Evolutionary conservation across 192 early-diverging fungal genomes (phyloP).

Genomic region (Geranomyces michiganensis): DNA sequence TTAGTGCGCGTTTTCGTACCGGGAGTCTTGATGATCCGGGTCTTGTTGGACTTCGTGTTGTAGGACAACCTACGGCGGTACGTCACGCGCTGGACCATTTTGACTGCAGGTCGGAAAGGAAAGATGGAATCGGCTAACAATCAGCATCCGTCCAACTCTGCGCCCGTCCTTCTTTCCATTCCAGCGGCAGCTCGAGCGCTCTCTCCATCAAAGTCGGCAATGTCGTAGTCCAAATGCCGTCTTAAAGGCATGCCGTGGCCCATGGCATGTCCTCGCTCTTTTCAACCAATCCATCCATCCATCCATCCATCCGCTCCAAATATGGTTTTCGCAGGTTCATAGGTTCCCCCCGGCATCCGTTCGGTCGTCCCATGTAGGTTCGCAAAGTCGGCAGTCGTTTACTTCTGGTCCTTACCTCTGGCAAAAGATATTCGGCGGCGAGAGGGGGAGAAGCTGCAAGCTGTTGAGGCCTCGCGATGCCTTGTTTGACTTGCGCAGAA

Average conservation of each 20-base stretch:
- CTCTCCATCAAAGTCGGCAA: background rate
- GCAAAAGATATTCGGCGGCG: too few species aligned
- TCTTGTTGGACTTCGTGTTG: slow-evolving; percentile 91
- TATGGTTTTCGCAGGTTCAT: slow-evolving; percentile 5
- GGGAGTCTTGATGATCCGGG: slow-evolving; percentile 85
- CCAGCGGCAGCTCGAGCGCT: background rate
- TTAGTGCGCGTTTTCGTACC: slow-evolving; percentile 49
- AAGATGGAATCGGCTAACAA: background rate
- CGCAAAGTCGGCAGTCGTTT: too few species aligned
- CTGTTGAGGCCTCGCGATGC: too few species aligned
- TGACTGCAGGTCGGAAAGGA: slow-evolving; percentile 17
- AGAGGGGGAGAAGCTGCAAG: too few species aligned
- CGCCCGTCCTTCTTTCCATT: background rate
- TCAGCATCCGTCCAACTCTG: background rate
- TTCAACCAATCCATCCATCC: background rate
- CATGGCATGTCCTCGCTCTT: background rate
- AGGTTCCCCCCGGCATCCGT: background rate
- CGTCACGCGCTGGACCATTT: slow-evolving; percentile 80
- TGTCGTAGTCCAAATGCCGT: background rate
- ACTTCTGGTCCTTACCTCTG: too few species aligned
- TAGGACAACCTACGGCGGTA: slow-evolving; percentile 85
- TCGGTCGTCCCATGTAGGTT: too few species aligned
- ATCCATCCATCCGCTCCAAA: slow-evolving; percentile 8
- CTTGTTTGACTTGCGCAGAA: too few species aligned
- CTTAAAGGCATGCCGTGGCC: background rate